A percentile compares a stretch with the other conserved stretches of the same genome.
Evolutionary conservation across 495 filamentous ascomycete species (phyloP).

Genomic region (Penicillium subrubescens): DNA sequence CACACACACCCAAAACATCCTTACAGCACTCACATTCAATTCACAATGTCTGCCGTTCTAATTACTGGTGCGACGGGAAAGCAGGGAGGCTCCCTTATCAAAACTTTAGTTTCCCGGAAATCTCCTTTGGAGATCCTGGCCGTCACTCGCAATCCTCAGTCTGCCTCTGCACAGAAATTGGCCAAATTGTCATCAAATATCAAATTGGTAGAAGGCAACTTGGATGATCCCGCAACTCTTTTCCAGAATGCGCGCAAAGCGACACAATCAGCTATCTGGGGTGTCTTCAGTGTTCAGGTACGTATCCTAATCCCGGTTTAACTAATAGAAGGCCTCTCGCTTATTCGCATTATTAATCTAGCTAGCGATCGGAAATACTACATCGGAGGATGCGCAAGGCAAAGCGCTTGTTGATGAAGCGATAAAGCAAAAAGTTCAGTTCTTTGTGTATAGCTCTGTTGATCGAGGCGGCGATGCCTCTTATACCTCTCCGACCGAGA

Average conservation of each 20-base stretch:
- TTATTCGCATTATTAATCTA: background rate
- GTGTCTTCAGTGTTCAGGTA: background rate
- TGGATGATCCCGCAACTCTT: background rate
- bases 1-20: background rate
- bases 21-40: background rate
- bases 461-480: background rate
- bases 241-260: background rate
- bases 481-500: background rate
- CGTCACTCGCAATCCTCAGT: background rate
- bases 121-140: background rate
- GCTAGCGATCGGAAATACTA: background rate
- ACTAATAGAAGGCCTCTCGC: background rate
- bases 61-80: background rate
- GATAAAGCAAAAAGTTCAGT: background rate
- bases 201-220: background rate
- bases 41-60: background rate
- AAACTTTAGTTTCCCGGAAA: background rate
- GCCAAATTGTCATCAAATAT: background rate
- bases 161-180: background rate
- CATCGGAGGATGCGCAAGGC: background rate
- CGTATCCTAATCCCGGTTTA: background rate
- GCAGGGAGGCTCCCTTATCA: background rate
- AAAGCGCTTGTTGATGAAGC: background rate
- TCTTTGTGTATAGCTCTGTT: background rate
- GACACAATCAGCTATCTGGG: background rate